phyloP scores from a whole-genome alignment of 257 asterid genomes.

The Haberlea rhodopensis region DNA sequence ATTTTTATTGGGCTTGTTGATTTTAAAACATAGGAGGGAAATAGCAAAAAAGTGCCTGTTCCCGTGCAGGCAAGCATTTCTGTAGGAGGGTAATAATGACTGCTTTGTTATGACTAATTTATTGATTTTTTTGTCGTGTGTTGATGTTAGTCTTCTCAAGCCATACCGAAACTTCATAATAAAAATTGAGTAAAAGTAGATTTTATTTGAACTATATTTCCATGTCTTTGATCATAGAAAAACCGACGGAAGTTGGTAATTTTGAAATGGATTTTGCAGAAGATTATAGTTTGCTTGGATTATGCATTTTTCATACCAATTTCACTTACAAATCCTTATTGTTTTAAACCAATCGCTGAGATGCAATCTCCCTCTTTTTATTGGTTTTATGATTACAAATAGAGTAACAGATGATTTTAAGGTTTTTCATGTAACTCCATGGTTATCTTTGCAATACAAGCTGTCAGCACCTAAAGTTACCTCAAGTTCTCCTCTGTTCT shows the following conservation, averaged over 20 bases:
- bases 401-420: background rate
- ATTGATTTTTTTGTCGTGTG: conserved; percentile 2
- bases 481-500: background rate
- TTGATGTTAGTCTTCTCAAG: background rate
- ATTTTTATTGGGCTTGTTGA: background rate
- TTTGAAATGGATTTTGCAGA: background rate
- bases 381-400: background rate
- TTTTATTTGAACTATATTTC: background rate
- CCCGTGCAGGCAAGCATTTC: background rate
- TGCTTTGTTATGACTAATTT: too few relatives aligned
- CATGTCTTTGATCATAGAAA: background rate
- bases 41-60: background rate
- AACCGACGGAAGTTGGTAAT: background rate
- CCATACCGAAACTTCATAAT: background rate
- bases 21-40: too few relatives aligned
- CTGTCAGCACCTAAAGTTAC: background rate
- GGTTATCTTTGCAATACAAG: background rate
- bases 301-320: background rate
- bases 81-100: background rate
- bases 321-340: conserved; percentile 6
- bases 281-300: background rate
- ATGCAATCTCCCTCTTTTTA: background rate
- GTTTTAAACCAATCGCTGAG: background rate
- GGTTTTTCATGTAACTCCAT: background rate
- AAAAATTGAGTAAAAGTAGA: background rate